phyloP scores from a whole-genome alignment of 345 rosid genomes.

The Carallia pectinifolia region DNA sequence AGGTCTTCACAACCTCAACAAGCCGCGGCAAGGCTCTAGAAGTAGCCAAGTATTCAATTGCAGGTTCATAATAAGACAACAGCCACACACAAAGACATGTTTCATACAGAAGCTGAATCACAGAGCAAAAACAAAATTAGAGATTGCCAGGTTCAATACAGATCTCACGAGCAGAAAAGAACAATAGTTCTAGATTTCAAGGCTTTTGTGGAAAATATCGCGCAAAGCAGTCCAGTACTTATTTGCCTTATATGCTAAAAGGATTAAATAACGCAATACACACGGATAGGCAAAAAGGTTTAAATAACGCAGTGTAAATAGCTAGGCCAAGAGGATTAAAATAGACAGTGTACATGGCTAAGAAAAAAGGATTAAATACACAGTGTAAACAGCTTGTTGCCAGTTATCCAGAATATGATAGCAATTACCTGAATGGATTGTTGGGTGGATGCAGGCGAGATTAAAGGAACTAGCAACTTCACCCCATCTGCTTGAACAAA shows the following conservation, averaged over 20 bases:
- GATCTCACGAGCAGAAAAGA: not conserved
- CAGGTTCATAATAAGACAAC: constrained; percentile 88
- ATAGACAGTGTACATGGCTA: no score
- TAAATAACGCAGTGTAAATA: no score
- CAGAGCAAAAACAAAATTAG: constrained; percentile 4
- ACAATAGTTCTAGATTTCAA: not conserved
- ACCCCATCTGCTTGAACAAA: constrained; percentile 92
- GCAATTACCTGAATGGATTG: constrained; percentile 84
- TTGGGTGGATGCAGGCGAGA: constrained; percentile 94
- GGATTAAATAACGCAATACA: not conserved
- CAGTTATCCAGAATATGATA: constrained; percentile 1
- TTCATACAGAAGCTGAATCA: constrained; percentile 86
- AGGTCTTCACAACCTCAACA: constrained; percentile 76
- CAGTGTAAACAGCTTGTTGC: no score
- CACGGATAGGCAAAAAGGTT: no score
- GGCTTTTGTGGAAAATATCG: not conserved
- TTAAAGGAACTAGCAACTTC: constrained; percentile 78
- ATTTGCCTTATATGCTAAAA: constrained; percentile 6
- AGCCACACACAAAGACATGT: constrained; percentile 96
- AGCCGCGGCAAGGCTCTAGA: constrained; percentile 77
- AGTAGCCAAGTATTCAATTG: constrained; percentile 80
- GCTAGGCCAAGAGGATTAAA: no score
- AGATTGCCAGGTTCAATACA: no score
- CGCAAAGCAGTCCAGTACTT: not conserved
- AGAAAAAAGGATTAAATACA: no score